Conservation (phyloP, 1,284 basidiomycete species). For the Ceratorhiza oryzae-sativae region DNA sequence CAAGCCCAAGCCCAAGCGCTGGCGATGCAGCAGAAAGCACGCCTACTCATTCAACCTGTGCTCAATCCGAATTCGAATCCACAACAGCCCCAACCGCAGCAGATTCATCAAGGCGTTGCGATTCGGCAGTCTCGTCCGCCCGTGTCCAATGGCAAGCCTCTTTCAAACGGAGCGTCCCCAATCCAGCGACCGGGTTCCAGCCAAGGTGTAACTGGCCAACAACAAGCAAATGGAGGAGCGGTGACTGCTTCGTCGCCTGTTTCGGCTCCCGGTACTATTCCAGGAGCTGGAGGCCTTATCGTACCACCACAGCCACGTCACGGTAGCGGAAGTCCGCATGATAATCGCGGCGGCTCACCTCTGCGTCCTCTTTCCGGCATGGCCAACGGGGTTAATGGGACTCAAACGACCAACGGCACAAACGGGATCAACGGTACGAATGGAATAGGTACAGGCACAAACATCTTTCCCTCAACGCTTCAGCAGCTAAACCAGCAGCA, state of each 20-base stretch:
- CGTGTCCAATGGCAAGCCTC: constrained; percentile 18
- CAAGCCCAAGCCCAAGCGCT: constrained; percentile 23
- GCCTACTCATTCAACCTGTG: not conserved
- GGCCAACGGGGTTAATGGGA: constrained; percentile 23
- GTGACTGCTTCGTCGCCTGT: constrained; percentile 4
- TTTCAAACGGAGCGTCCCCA: constrained; percentile 27
- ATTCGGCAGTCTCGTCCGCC: constrained; percentile 28
- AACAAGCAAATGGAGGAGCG: not conserved
- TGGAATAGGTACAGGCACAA: not conserved
- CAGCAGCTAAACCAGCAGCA: constrained; percentile 29
- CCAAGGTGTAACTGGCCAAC: not conserved
- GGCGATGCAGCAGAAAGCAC: constrained; percentile 28
- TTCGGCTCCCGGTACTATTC: not conserved
- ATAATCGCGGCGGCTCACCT: constrained; percentile 36
- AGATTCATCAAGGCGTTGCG: constrained; percentile 5
- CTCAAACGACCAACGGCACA: not conserved
- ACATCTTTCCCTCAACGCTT: constrained; percentile 4
- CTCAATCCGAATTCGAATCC: not conserved
- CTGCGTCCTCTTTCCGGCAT: constrained; percentile 24
- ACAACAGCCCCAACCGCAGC: not conserved
- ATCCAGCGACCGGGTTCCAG: constrained; percentile 18
- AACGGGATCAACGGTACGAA: constrained; percentile 13
- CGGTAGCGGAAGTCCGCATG: constrained; percentile 22
- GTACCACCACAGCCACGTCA: constrained; percentile 23
- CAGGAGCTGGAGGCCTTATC: constrained; percentile 11